A percentile compares a stretch with the other conserved stretches of the same genome.
phyloP scores from a whole-genome alignment of 164 flowering plant species.

The Magnolia kwangsiensis region DNA sequence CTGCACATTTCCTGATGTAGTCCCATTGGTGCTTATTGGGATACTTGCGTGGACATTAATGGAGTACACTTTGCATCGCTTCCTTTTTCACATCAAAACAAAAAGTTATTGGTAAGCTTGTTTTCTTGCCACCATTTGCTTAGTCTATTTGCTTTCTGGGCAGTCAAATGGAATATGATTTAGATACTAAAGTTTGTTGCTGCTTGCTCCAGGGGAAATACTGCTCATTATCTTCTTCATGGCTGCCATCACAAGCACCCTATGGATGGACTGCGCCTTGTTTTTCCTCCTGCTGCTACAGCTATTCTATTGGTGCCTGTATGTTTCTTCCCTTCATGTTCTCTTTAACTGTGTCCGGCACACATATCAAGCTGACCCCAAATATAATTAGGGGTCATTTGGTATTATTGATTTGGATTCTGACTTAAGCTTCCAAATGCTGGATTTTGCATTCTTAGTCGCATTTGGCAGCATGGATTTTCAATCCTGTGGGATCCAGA shows the following conservation, averaged over 20 bases:
- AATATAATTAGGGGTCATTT: too few relatives aligned
- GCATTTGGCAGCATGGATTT: too few relatives aligned
- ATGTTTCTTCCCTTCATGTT: conserved; percentile 17
- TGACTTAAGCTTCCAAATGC: too few relatives aligned
- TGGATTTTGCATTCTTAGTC: too few relatives aligned
- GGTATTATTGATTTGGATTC: too few relatives aligned
- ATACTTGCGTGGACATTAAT: conserved; percentile 73
- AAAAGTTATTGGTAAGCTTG: conserved; percentile 71
- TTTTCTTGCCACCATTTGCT: neutral
- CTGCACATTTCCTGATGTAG: conserved; percentile 39
- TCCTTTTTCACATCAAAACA: conserved; percentile 89
- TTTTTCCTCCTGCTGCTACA: conserved; percentile 93
- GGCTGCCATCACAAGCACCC: conserved; percentile 99
- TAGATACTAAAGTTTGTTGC: neutral
- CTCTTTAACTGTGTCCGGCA: neutral
- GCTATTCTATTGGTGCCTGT: conserved; percentile 72
- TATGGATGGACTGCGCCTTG: conserved; percentile 90
- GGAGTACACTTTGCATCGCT: conserved; percentile 85
- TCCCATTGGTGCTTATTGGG: conserved; percentile 42
- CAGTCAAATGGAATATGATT: neutral
- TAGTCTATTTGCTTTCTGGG: neutral
- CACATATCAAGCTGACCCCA: neutral
- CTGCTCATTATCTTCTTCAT: conserved; percentile 92
- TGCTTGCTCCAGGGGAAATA: conserved; percentile 66
- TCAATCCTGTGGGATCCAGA: too few relatives aligned